Evolutionary conservation across 257 asterid genomes (phyloP), one percentile per base, ranked within the genome.

Genomic region (Scutellaria galericulata): DNA sequence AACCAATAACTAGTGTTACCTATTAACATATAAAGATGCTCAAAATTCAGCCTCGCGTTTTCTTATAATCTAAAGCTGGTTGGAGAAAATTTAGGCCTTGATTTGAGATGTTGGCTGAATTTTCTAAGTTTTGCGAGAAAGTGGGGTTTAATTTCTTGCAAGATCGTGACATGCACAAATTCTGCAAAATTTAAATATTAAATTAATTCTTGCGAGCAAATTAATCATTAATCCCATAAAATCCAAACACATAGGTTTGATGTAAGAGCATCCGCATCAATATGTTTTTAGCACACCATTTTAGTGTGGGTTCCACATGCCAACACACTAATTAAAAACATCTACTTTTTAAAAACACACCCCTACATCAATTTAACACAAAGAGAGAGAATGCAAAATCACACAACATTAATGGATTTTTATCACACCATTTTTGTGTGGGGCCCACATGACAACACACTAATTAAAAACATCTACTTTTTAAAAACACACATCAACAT

Each of bases 81-180:
- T 11, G 11, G 15, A 37, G 20, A 9, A 18, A 22, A 37, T 18
- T 56, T 62, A 64, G 59, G 54, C n/a, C 65, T 9, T 68, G 53
- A 74, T 74, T 63, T 61, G 69, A 77, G 68, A 77, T 56, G 77
- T 37, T 64, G 71, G 58, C 13, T 40, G 39, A 52, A 40, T 20
- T 63, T 57, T 22, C 11, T 6, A 56, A n/a, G 9, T 46, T 58
- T 46, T 45, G 9, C 48, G 13, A 13, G 41, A 47, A 47, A 74
- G 40, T 48, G 64, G 54, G 31, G 20, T 57, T 27, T 12, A 11
- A 31, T 5, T 53, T 35, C 9, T 51, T 5, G 20, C 45, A 20
- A 41, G 51, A 64, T 31, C 4, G 42, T 54, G 50, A 73, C 35
- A 35, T 58, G 51, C 6, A 10, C 42, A 42, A 55, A 1, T 20